phyloP scores from a whole-genome alignment of 176 grass and related monocot species.

The Leersia perrieri region DNA sequence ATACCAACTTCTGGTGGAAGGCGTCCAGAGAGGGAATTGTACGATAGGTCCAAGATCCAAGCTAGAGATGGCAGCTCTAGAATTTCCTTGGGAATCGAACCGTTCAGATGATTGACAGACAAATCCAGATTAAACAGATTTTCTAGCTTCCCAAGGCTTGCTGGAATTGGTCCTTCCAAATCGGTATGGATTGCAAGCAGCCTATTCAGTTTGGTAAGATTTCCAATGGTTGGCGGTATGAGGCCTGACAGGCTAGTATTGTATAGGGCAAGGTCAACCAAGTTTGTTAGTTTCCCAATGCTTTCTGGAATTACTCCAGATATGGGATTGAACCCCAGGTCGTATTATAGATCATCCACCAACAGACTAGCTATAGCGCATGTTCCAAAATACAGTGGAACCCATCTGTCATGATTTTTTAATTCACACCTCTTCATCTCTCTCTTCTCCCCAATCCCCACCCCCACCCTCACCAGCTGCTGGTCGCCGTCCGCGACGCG shows the following conservation, averaged over 20 bases:
- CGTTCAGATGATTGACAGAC: not conserved
- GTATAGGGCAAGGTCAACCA: not conserved
- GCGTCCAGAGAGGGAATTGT: not conserved
- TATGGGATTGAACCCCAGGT: not conserved
- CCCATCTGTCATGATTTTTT: too few relatives aligned
- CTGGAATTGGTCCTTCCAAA: conserved; percentile 21
- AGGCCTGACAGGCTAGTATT: conserved; percentile 2
- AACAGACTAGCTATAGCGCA: too few relatives aligned
- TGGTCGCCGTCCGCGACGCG: too few relatives aligned
- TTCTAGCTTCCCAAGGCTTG: not conserved
- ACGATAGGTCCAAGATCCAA: not conserved
- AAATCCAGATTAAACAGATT: not conserved
- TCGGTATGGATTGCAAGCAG: not conserved
- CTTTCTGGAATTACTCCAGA: conserved; percentile 9
- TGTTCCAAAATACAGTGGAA: too few relatives aligned
- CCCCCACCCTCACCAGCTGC: too few relatives aligned
- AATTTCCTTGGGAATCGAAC: conserved; percentile 7
- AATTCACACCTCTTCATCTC: too few relatives aligned
- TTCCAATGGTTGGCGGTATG: not conserved
- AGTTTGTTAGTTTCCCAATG: conserved; percentile 14
- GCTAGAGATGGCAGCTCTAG: not conserved
- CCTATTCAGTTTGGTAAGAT: not conserved
- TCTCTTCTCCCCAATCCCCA: too few relatives aligned
- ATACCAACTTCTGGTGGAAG: conserved; percentile 13
- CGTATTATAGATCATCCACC: too few relatives aligned